These are phyloP conservation scores for Boechera divaricarpa DNA, from an alignment of 345 rosid genomes.

Conservation along the genomic window DNA sequence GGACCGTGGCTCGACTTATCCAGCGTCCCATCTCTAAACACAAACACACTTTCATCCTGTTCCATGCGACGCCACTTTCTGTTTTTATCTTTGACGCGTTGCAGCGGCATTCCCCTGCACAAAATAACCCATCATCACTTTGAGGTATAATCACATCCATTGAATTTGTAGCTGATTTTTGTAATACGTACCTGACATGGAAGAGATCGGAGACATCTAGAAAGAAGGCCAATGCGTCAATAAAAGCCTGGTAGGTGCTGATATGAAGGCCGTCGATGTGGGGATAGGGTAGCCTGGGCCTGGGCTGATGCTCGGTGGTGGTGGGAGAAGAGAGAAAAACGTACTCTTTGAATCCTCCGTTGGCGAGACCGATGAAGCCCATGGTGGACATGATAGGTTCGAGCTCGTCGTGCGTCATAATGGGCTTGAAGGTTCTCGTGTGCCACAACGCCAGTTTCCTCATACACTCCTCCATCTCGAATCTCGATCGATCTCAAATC, in stretches of 20 bases:
- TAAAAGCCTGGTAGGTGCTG: constrained; percentile 53
- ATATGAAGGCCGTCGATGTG: constrained; percentile 64
- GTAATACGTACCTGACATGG: constrained; percentile 52
- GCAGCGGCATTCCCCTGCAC: constrained; percentile 44
- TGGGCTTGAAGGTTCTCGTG: constrained; percentile 60
- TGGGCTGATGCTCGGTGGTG: constrained; percentile 27
- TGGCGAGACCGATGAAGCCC: constrained; percentile 47
- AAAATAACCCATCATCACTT: too few species aligned
- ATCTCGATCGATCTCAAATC: not conserved
- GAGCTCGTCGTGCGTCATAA: constrained; percentile 57
- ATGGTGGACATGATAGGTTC: constrained; percentile 53
- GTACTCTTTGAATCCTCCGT: constrained; percentile 49
- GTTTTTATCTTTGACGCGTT: constrained; percentile 30
- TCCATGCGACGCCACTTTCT: constrained; percentile 56
- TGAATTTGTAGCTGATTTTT: too few species aligned
- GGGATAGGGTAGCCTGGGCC: constrained; percentile 56
- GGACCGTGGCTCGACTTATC: constrained; percentile 25
- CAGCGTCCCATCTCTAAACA: constrained; percentile 59
- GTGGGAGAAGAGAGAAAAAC: constrained; percentile 28
- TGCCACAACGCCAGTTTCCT: constrained; percentile 63
- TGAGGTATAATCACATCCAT: too few species aligned
- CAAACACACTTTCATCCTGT: constrained; percentile 49
- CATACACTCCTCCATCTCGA: constrained; percentile 50
- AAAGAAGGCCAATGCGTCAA: constrained; percentile 61
- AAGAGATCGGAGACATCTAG: constrained; percentile 52